A percentile compares a stretch with the other conserved stretches of the same genome.
phyloP scores from a whole-genome alignment of 2,329 filamentous ascomycete genomes.

The Hypoxylon sp. region DNA sequence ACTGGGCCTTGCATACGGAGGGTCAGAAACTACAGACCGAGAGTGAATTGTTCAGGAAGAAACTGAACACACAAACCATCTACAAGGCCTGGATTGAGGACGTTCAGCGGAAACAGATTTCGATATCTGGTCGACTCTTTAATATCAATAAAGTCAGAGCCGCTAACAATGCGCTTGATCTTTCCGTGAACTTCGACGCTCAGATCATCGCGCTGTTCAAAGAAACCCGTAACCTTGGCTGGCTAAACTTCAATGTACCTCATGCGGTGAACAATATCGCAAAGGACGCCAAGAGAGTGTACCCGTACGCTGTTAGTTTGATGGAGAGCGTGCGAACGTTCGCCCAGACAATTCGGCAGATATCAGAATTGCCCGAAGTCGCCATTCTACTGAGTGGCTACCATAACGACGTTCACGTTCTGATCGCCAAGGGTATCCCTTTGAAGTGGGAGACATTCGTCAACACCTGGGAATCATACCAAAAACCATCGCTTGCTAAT shows the following conservation, averaged over 20 bases:
- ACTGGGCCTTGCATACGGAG: slow-evolving; percentile 95
- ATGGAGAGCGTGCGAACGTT: slow-evolving; percentile 99
- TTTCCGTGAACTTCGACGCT: slow-evolving; percentile 95
- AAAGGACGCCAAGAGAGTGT: slow-evolving; percentile 98
- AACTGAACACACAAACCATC: slow-evolving; percentile 92
- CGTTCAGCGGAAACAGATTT: slow-evolving; percentile 88
- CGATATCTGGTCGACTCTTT: slow-evolving; percentile 93
- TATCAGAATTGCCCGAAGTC: slow-evolving; percentile 88
- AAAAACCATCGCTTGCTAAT: slow-evolving; percentile 73
- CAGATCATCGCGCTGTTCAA: slow-evolving; percentile 99
- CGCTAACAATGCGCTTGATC: slow-evolving; percentile 89
- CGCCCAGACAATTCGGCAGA: slow-evolving; percentile 87
- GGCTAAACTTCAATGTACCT: slow-evolving; percentile 94
- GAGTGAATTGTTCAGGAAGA: slow-evolving; percentile 94
- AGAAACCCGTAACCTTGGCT: slow-evolving; percentile 94
- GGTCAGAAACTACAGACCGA: slow-evolving; percentile 94
- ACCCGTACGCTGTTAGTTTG: slow-evolving; percentile 95
- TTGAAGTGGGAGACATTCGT: slow-evolving; percentile 98
- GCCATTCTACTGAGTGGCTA: slow-evolving; percentile 91
- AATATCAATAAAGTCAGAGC: slow-evolving; percentile 89
- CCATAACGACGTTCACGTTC: slow-evolving; percentile 86
- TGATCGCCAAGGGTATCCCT: slow-evolving; percentile 89
- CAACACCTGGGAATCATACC: slow-evolving; percentile 92
- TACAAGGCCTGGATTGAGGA: slow-evolving; percentile 97
- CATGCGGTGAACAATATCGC: slow-evolving; percentile 96